Evolutionary conservation across 306 rosid genomes (phyloP), one percentile per base, ranked within the genome.

Genomic region (Glycyrrhiza uralensis): DNA sequence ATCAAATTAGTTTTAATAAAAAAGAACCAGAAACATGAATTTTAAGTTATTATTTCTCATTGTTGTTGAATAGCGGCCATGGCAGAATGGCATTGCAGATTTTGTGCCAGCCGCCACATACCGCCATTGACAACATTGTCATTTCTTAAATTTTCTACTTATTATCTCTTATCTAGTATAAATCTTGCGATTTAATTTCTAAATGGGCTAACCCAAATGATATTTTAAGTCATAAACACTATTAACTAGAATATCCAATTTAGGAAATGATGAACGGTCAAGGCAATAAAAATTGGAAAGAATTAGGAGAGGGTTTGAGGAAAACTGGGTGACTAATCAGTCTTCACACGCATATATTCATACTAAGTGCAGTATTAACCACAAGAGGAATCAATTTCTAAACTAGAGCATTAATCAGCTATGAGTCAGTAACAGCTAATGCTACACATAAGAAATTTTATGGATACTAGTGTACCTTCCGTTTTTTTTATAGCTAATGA

Each of bases 231-330:
- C 28, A 35, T 20, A 26, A 33, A 64, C 35, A 60, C 50, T 66
- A 72, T n/a, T 52, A 45, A 66, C 51, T 64, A 20, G 38, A 63
- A 42, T 15, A 39, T 50, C 44, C 66, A 36, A 12, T 9, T 41
- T 20, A 55, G 15, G 15, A 78, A 41, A 38, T 24, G 23, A 68
- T 32, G 24, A 50, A 68, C 17, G 20, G 38, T 26, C 56, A 30
- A 22, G 62, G 58, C 63, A 74, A 66, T 22, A 50, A 72, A 56
- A 30, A 41, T 55, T 24, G 45, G 28, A 56, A 12, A 71, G 14
- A 59, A 39, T 9, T 3, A 33, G 18, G 54, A 38, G 39, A 10
- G 57, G 32, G n/a, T 47, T 70, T 54, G 51, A 38, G 42, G 41
- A 55, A 70, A 54, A 20, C 6, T 52, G 61, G 52, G 39, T 23